Percentiles rank a stretch among this genome's conserved stretches.
Conservation (phyloP, 306 rosid species). For the Trichosanthes cucumerina region DNA sequence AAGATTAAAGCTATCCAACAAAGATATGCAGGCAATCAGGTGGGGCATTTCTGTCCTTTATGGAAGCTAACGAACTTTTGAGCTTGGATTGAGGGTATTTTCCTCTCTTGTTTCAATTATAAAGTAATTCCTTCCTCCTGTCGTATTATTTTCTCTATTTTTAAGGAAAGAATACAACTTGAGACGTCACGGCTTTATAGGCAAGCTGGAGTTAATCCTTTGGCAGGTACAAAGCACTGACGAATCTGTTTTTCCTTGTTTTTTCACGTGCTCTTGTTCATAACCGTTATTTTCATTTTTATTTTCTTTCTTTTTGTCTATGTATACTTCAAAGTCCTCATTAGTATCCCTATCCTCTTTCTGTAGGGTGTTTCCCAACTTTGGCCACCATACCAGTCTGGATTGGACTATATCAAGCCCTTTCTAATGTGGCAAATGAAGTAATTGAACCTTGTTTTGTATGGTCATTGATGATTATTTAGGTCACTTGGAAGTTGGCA, state of each 20-base stretch:
- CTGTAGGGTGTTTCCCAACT: conserved; percentile 87
- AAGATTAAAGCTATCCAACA: conserved; percentile 94
- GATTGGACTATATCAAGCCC: conserved; percentile 98
- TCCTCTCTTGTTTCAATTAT: neutral
- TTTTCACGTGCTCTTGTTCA: neutral
- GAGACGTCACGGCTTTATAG: conserved; percentile 88
- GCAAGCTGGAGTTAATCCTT: conserved; percentile 97
- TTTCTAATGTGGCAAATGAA: conserved; percentile 98
- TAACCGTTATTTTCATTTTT: neutral
- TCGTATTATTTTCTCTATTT: conserved; percentile 20
- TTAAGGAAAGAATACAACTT: conserved; percentile 99
- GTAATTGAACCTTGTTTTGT: conserved; percentile 24
- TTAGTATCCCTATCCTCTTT: neutral
- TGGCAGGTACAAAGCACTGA: conserved; percentile 46
- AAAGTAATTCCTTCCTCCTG: conserved; percentile 22
- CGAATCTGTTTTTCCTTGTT: neutral
- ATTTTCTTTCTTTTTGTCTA: neutral
- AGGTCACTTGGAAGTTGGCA: neutral
- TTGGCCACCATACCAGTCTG: conserved; percentile 98
- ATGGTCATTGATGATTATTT: neutral
- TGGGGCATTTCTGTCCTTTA: conserved; percentile 26
- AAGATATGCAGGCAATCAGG: conserved; percentile 97
- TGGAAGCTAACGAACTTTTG: conserved; percentile 9
- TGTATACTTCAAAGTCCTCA: neutral
- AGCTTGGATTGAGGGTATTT: conserved; percentile 14